Evolutionary conservation across 2,329 filamentous ascomycete genomes (phyloP).

Genomic region (Exophiala phaeomuriformis): DNA sequence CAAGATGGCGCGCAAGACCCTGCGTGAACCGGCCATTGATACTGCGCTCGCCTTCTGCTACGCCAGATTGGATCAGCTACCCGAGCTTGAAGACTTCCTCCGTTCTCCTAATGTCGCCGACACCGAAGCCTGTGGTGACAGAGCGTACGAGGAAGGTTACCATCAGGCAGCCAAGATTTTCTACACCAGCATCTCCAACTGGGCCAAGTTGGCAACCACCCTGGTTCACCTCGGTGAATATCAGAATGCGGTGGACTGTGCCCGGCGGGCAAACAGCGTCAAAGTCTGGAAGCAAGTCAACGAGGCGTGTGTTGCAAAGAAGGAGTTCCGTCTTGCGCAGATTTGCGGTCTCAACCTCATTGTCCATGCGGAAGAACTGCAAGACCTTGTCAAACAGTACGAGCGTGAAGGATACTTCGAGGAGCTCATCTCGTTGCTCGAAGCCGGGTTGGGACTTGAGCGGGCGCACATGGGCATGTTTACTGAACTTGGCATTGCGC

Average conservation of each 20-base stretch:
- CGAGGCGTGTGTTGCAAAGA: slow-evolving; percentile 90
- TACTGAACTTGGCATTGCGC: slow-evolving; percentile 81
- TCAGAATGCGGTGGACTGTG: slow-evolving; percentile 94
- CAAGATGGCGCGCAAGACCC: slow-evolving; percentile 93
- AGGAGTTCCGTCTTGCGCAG: slow-evolving; percentile 96
- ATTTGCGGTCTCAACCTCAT: slow-evolving; percentile 98
- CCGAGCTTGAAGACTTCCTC: slow-evolving; percentile 93
- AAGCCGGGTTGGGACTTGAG: slow-evolving; percentile 90
- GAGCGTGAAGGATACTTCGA: slow-evolving; percentile 97
- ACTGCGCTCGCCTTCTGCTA: slow-evolving; percentile 91
- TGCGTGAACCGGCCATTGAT: slow-evolving; percentile 87
- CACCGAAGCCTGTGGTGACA: slow-evolving; percentile 93
- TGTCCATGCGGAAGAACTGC: slow-evolving; percentile 90
- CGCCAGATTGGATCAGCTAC: slow-evolving; percentile 81
- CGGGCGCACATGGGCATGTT: slow-evolving; percentile 96
- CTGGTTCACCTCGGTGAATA: slow-evolving; percentile 96
- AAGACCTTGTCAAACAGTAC: slow-evolving; percentile 90
- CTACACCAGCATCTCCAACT: slow-evolving; percentile 97
- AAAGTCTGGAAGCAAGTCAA: slow-evolving; percentile 99
- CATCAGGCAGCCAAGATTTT: slow-evolving; percentile 98
- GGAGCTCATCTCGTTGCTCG: slow-evolving; percentile 87
- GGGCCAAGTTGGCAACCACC: slow-evolving; percentile 96
- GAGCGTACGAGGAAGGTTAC: slow-evolving; percentile 88
- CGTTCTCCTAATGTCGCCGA: slow-evolving; percentile 90
- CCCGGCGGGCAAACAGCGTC: slow-evolving; percentile 96